Conservation (phyloP, 352 stramenopile species). For the Globisporangium iwayamae region DNA sequence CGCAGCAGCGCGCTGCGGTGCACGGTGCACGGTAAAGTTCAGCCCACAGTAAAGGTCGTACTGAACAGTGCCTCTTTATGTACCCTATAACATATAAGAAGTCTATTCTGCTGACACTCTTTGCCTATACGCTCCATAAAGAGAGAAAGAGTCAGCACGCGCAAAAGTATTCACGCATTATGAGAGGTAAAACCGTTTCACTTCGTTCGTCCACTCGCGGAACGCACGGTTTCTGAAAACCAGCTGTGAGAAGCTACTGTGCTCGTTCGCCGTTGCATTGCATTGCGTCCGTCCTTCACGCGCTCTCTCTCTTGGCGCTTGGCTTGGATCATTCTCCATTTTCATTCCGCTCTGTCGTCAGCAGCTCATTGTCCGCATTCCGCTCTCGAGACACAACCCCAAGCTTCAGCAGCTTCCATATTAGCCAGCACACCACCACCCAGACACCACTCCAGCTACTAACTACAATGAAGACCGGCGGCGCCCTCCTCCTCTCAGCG, state of each 20-base stretch:
- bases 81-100: not conserved
- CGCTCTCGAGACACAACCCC: not conserved
- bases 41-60: conserved; percentile 1
- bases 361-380: not conserved
- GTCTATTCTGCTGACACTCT: not conserved
- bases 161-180: not conserved
- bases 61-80: not conserved
- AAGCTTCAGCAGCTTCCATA: not conserved
- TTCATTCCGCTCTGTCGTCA: not conserved
- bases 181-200: not conserved
- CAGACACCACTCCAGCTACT: not conserved
- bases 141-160: conserved; percentile 5
- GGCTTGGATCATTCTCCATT: not conserved
- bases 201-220: not conserved
- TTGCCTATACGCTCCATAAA: not conserved
- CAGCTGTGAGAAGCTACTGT: not conserved
- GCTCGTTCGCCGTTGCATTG: not conserved
- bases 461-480: conserved; percentile 18
- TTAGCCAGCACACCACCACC: not conserved
- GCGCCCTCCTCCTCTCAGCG: conserved; percentile 13
- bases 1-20: too few species aligned
- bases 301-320: not conserved
- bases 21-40: not conserved
- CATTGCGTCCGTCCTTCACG: not conserved
- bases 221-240: conserved; percentile 2